Evolutionary conservation across 1,139 yeast species (phyloP).

Genomic region (Candida pseudoviswanathii): DNA sequence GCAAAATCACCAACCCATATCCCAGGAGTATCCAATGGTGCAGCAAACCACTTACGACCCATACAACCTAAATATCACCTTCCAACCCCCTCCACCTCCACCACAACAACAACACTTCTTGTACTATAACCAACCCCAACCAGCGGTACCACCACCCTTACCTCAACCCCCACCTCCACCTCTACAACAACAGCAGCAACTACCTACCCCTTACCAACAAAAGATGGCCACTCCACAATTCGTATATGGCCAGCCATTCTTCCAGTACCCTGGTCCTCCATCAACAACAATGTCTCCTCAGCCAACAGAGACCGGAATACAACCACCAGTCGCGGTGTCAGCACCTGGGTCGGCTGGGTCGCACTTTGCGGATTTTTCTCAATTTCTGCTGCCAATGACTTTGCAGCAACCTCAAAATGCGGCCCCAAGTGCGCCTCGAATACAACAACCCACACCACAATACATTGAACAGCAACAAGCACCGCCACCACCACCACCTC

Average conservation of each 20-base stretch:
- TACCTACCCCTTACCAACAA: neutral
- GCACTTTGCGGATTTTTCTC: neutral
- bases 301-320: neutral
- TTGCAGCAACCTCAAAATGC: neutral
- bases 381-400: constrained; percentile 1
- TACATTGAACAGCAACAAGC: neutral
- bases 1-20: constrained; percentile 10
- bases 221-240: neutral
- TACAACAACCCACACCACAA: constrained; percentile 1
- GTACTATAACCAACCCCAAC: constrained; percentile 14
- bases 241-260: constrained; percentile 1
- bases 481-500: neutral
- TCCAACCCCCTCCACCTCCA: constrained; percentile 2
- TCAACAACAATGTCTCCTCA: neutral
- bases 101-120: constrained; percentile 7
- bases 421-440: constrained; percentile 1
- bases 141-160: constrained; percentile 3
- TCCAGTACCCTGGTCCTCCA: neutral
- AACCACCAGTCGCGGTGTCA: constrained; percentile 10
- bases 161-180: constrained; percentile 12
- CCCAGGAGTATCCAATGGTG: constrained; percentile 2
- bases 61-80: constrained; percentile 3
- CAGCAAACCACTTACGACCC: constrained; percentile 5
- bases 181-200: constrained; percentile 8
- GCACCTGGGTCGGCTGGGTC: neutral